A percentile compares a stretch with the other conserved stretches of the same genome.
phyloP scores from a whole-genome alignment of 495 filamentous ascomycete species.

The Hypoxylon cercidicola region DNA sequence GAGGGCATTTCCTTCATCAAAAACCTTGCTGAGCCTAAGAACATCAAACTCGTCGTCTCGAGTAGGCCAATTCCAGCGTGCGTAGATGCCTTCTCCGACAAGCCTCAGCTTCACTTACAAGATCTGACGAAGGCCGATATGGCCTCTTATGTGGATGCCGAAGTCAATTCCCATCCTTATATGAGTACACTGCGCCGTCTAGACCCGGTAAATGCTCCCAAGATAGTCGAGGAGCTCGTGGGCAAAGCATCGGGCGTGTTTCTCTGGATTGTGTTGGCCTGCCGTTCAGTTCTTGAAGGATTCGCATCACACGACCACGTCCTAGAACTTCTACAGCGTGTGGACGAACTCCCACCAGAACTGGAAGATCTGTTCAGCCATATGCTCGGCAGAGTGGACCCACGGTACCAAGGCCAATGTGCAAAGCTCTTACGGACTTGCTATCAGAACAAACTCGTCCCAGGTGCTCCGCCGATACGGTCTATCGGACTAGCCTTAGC shows the following conservation, averaged over 20 bases:
- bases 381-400: slow-evolving; percentile 31
- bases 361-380: slow-evolving; percentile 43
- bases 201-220: not conserved
- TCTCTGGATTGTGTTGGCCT: slow-evolving; percentile 49
- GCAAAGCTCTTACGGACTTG: slow-evolving; percentile 17
- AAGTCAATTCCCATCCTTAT: slow-evolving; percentile 7
- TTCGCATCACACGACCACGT: slow-evolving; percentile 31
- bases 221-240: slow-evolving; percentile 40
- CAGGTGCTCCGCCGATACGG: not conserved
- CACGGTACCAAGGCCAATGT: slow-evolving; percentile 11
- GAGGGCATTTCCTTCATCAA: slow-evolving; percentile 6
- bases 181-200: slow-evolving; percentile 2
- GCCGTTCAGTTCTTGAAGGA: slow-evolving; percentile 29
- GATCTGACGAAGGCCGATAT: slow-evolving; percentile 45
- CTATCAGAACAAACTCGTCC: slow-evolving; percentile 15
- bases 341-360: slow-evolving; percentile 43
- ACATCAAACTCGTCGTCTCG: slow-evolving; percentile 26
- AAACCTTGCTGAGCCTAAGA: not conserved
- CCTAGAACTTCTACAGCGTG: slow-evolving; percentile 27
- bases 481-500: not conserved
- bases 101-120: slow-evolving; percentile 37
- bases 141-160: slow-evolving; percentile 25
- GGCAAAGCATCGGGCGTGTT: slow-evolving; percentile 51
- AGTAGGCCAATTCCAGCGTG: slow-evolving; percentile 27
- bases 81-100: slow-evolving; percentile 14